Conservation (phyloP, 106 monocot genomes). For the Dendrobium officinale region DNA sequence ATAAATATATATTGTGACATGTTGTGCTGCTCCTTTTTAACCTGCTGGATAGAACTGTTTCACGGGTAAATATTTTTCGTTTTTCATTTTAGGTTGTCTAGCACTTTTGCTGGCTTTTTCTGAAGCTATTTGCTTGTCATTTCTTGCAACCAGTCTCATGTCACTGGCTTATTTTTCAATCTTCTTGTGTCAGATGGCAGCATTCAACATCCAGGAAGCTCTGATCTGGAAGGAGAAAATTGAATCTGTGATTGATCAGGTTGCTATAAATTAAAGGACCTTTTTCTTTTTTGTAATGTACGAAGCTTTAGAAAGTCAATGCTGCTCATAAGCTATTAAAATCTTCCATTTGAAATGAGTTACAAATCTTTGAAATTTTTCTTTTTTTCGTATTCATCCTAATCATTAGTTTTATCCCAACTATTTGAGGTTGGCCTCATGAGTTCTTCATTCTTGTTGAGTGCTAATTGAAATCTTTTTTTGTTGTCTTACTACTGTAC, state of each 20-base stretch:
- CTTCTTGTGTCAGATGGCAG: conserved; percentile 60
- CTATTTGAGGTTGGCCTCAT: neutral
- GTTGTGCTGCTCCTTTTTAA: neutral
- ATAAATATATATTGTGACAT: neutral
- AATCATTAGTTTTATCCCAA: neutral
- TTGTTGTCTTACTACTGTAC: neutral
- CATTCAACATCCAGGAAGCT: conserved; percentile 85
- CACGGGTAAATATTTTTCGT: neutral
- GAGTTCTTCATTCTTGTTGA: neutral
- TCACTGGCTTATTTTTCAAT: conserved; percentile 8
- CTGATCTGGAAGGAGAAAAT: conserved; percentile 85
- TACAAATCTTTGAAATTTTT: neutral
- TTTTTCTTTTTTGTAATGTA: neutral
- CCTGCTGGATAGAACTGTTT: neutral
- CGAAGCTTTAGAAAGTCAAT: neutral
- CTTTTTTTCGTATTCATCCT: neutral
- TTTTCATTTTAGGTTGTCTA: neutral
- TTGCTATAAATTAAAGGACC: conserved; percentile 8
- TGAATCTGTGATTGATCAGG: conserved; percentile 91
- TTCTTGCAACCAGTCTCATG: neutral
- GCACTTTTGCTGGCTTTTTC: neutral
- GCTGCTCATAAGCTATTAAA: neutral
- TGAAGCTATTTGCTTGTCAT: neutral
- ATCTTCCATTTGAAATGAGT: neutral
- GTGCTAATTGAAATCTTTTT: neutral